Base-by-base conservation (phyloP, 2,329 filamentous ascomycete species). In the Clarireedia monteithiana region DNA sequence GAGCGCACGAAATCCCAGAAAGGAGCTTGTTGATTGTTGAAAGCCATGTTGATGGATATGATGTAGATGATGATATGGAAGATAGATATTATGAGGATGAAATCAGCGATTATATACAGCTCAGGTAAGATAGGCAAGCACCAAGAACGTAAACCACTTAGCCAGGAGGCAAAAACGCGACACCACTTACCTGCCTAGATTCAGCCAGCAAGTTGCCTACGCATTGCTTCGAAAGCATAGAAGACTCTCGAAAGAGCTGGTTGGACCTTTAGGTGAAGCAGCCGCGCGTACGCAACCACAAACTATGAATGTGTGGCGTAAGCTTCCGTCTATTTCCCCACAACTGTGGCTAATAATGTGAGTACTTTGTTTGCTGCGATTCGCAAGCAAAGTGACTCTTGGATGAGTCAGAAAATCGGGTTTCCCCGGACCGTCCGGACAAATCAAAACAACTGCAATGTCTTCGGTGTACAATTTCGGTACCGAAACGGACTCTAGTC, bases 1-100 rank as follows among this genome's bases (percentile, higher is more conserved):
- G 60, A 55, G 61, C 61, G 59, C 40, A 64, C 50, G 44, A 64
- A 68, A 49, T 66, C 64, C 66, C 66, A 68, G 38, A 68, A 68
- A 23, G 65, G 47, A 20, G 48, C 20, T 51, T 45, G 34, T 45
- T 56, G 48, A 42, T 48, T 47, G 24, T 30, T 67, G 60, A 56
- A 66, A 60, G 64, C 62, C 64, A 67, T 67, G 40, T 48, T 63
- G 53, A 48, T 39, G 50, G 44, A 50, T 59, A 15, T 47, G 24
- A 57, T 53, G 20, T 53, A 36, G 36, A 46, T 20, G n/a, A 38
- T 44, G 40, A 44, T 44, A 17, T 44, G 23, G 23, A 44, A 23
- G 17, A 44, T 23, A 44, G 6, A 24, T 23, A 10, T 5, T 4
- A 12, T 20, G n/a, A 10, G 23, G 44, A 20, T 40, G 15, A 7